These are phyloP conservation scores for Aspergillus viridinutans DNA, from an alignment of 2,329 filamentous ascomycete genomes.

Conservation along the genomic window DNA sequence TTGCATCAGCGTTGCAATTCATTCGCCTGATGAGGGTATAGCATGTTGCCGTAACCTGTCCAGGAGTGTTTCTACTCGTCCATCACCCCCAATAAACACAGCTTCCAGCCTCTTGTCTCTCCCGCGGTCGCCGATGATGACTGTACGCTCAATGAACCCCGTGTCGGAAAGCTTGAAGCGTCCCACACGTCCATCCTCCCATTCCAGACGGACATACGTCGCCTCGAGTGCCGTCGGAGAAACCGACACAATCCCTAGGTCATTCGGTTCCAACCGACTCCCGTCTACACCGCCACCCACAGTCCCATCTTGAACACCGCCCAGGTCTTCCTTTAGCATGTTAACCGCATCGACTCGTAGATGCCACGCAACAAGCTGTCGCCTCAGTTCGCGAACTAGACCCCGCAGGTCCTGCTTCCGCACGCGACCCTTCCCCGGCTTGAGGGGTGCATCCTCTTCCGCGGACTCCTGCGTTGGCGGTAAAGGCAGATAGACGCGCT, in stretches of 20 bases:
- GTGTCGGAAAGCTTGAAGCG: constrained; percentile 40
- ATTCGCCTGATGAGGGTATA: background rate
- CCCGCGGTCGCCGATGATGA: constrained; percentile 39
- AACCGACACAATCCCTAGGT: constrained; percentile 34
- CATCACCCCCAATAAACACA: constrained; percentile 31
- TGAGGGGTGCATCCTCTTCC: constrained; percentile 12
- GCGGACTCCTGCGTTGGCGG: constrained; percentile 11
- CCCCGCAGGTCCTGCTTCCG: constrained; percentile 33
- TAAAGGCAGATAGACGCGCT: constrained; percentile 24
- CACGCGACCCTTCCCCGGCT: constrained; percentile 15
- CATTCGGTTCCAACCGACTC: constrained; percentile 11
- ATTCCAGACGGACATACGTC: constrained; percentile 41
- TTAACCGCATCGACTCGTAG: constrained; percentile 35
- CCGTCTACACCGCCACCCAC: constrained; percentile 6
- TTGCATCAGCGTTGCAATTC: background rate
- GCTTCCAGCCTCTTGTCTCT: constrained; percentile 36
- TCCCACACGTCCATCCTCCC: constrained; percentile 42
- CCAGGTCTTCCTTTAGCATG: constrained; percentile 31
- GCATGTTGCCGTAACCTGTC: constrained; percentile 24
- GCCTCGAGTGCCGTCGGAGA: constrained; percentile 35
- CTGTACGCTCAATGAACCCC: constrained; percentile 39
- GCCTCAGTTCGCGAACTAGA: constrained; percentile 37
- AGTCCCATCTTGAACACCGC: constrained; percentile 12
- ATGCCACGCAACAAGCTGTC: constrained; percentile 42
- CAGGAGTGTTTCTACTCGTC: constrained; percentile 32